Conservation (phyloP, 2,329 filamentous ascomycete species). For the Xylariaceae sp. region DNA sequence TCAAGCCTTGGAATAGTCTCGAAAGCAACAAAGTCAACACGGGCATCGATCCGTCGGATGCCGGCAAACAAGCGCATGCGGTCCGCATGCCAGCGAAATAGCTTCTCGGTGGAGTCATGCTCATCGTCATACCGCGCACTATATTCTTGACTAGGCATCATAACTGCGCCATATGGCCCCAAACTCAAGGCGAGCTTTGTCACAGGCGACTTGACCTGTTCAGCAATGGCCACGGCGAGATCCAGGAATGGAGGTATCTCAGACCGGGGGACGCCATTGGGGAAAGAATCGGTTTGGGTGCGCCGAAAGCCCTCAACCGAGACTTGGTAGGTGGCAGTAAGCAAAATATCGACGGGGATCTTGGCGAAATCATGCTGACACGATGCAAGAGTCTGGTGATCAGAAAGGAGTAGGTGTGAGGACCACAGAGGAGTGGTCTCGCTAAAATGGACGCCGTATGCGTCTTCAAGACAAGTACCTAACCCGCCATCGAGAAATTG, state of each 20-base stretch:
- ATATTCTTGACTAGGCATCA: conserved; percentile 71
- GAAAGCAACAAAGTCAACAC: conserved; percentile 63
- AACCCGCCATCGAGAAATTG: conserved; percentile 70
- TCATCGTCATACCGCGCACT: conserved; percentile 62
- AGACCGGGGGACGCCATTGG: conserved; percentile 49
- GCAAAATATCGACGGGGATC: conserved; percentile 65
- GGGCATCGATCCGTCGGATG: conserved; percentile 44
- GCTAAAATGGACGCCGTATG: conserved; percentile 59
- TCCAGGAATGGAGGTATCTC: conserved; percentile 50
- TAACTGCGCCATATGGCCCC: conserved; percentile 71
- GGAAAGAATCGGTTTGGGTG: conserved; percentile 51
- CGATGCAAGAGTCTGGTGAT: conserved; percentile 55
- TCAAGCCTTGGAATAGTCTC: conserved; percentile 70
- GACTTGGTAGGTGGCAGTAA: conserved; percentile 72
- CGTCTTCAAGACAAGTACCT: conserved; percentile 68
- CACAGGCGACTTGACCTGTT: conserved; percentile 40
- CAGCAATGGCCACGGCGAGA: conserved; percentile 52
- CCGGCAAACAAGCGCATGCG: conserved; percentile 58
- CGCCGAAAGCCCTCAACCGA: conserved; percentile 61
- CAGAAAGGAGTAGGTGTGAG: conserved; percentile 65
- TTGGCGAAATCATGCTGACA: conserved; percentile 63
- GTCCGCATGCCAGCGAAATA: conserved; percentile 63
- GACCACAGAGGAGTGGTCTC: conserved; percentile 67
- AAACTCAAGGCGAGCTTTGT: conserved; percentile 62
- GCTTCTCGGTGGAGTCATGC: conserved; percentile 49